Evolutionary conservation across 306 rosid genomes (phyloP).

Genomic region (Rosa persica): DNA sequence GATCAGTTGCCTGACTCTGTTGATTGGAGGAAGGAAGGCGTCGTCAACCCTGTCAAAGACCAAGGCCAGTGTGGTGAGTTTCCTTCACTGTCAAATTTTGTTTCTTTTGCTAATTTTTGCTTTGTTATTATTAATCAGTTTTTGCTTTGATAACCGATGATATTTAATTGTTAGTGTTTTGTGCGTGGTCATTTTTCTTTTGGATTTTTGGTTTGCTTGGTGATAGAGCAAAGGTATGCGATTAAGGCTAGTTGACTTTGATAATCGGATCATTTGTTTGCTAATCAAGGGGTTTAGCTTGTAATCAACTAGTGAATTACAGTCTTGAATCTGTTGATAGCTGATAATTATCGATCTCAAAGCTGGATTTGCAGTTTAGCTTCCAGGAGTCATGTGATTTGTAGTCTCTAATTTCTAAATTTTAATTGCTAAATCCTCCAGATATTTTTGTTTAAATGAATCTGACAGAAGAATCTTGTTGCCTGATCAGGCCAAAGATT

Average conservation of each 20-base stretch:
- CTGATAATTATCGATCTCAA: not conserved
- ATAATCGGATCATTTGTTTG: not conserved
- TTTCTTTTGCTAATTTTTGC: not conserved
- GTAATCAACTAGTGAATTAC: not conserved
- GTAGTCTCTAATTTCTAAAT: not conserved
- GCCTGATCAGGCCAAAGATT: not conserved
- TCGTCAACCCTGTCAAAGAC: conserved; percentile 65
- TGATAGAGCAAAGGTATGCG: not conserved
- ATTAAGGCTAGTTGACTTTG: conserved; percentile 5
- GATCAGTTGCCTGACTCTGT: conserved; percentile 62
- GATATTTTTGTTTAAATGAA: not conserved
- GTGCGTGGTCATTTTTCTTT: not conserved
- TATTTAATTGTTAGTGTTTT: not conserved
- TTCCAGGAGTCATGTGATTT: not conserved
- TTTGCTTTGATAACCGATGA: not conserved
- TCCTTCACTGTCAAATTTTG: not conserved
- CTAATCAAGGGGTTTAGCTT: not conserved
- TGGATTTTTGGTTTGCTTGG: conserved; percentile 10
- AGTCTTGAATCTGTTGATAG: not conserved
- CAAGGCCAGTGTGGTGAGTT: conserved; percentile 87
- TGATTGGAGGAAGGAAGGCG: conserved; percentile 96
- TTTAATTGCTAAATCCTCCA: not conserved
- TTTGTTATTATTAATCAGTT: not conserved
- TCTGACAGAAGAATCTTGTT: not conserved
- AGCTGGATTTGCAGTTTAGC: not conserved